Evolutionary conservation across 768 basidiomycete genomes (phyloP).

Genomic region (Phallus indusiatus): DNA sequence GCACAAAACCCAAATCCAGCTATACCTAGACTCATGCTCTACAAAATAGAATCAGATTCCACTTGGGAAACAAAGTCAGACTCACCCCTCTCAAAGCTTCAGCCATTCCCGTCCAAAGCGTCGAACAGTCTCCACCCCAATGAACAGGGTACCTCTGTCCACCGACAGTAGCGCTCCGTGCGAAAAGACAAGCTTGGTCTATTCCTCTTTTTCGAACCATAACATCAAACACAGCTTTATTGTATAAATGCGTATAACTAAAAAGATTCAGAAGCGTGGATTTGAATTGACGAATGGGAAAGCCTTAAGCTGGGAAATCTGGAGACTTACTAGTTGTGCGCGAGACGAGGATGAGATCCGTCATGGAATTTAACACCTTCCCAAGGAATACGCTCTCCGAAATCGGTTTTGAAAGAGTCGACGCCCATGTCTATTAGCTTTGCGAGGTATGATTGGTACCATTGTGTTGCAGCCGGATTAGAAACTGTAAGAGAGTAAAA

Average conservation of each 20-base stretch:
- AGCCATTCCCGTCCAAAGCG: constrained; percentile 71
- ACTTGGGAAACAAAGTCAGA: not conserved
- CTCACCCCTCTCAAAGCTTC: constrained; percentile 53
- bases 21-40: constrained; percentile 46
- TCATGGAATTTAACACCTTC: constrained; percentile 23
- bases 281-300: too few relatives aligned
- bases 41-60: not conserved
- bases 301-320: too few relatives aligned
- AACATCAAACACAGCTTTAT: constrained; percentile 57
- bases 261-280: constrained; percentile 16
- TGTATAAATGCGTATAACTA: constrained; percentile 54
- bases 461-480: constrained; percentile 46
- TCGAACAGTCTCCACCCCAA: constrained; percentile 72
- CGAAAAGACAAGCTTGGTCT: constrained; percentile 61
- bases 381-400: constrained; percentile 30
- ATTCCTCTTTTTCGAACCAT: constrained; percentile 50
- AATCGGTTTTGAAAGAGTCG: constrained; percentile 46
- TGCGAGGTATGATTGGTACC: constrained; percentile 43
- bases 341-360: constrained; percentile 33
- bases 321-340: constrained; percentile 52
- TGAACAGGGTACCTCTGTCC: constrained; percentile 54
- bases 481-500: constrained; percentile 24
- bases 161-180: constrained; percentile 56
- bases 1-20: constrained; percentile 67
- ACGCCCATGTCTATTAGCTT: constrained; percentile 46